Base-by-base conservation (phyloP, 768 basidiomycete species). In the Gymnopilus junonius region DNA sequence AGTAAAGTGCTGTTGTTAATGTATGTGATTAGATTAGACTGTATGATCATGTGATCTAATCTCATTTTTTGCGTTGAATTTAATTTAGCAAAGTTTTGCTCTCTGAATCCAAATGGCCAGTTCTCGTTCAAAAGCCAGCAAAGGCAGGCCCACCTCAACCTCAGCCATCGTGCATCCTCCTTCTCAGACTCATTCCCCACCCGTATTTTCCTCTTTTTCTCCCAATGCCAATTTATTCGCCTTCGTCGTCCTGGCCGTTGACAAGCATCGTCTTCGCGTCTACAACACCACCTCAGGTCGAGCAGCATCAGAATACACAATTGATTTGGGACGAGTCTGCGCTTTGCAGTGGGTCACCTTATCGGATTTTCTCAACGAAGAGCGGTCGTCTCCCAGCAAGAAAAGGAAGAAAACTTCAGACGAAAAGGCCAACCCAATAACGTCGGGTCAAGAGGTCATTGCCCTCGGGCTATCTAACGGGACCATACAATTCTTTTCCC, bases 181-280 rank as follows among this genome's bases (percentile, higher is more conserved):
- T 14, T 76, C 78, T 39, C 82, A 83, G 29, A 79, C 84, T 58
- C 82, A 85, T 65, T 70, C 81, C 21, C 79, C 82, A 3, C 71
- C 76, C 53, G 69, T 80, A 25, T 74, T 87, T 25, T 87, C 84
- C 12, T 77, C 86, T 7, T 91, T 90, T 76, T 90, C 89, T 8
- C 81, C 82, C 5, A 76, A 80, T 61, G 85, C 82, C 57, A 75
- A 78, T 58, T 75, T 85, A 37, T 90, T 90, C 69, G 87, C 85
- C 1, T 82, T 86, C 56, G 73, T 89, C 29, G 87, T 87, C 10
- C 80, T 90, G 23, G 83, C 88, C 2, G 81, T 91, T 55, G 89
- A 91, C 80, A 91, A 89, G 73, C 88, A 91, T 70, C 83, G 88
- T 46, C 75, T 90, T 59, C 87, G 88, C 68, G 79, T 90, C 39